Conservation (phyloP, 495 filamentous ascomycete genomes). For the Xylaria venustula region DNA sequence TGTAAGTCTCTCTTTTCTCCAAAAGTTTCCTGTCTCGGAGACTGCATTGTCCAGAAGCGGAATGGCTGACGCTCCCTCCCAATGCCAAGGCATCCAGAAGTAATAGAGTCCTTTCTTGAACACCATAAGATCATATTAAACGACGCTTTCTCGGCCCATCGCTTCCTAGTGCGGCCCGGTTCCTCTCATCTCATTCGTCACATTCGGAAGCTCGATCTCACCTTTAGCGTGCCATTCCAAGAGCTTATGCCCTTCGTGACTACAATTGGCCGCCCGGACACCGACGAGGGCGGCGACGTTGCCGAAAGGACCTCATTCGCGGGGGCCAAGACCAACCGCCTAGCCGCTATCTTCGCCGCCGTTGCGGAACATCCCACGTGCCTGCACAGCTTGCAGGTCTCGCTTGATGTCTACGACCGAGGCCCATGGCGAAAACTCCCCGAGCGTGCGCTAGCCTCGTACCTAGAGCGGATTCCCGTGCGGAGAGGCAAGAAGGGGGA, state of each 20-base stretch:
- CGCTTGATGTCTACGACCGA: conserved; percentile 31
- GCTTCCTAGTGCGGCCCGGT: conserved; percentile 25
- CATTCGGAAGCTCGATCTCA: conserved; percentile 27
- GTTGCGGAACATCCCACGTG: conserved; percentile 19
- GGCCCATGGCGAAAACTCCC: conserved; percentile 32
- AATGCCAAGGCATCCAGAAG: conserved; percentile 26
- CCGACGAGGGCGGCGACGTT: neutral
- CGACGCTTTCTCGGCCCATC: conserved; percentile 29
- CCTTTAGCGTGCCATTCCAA: conserved; percentile 28
- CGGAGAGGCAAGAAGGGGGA: conserved; percentile 2
- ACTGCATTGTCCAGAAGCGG: neutral
- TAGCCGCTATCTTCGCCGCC: conserved; percentile 4
- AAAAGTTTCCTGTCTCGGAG: neutral
- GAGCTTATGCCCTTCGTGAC: conserved; percentile 21
- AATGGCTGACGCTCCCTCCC: neutral
- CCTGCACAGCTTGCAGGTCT: conserved; percentile 26
- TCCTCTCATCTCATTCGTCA: conserved; percentile 16
- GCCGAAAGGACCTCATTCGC: neutral
- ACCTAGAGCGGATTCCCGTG: conserved; percentile 18
- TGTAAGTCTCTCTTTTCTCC: conserved; percentile 19
- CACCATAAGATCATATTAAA: conserved; percentile 29
- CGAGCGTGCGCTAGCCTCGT: conserved; percentile 14
- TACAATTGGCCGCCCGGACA: neutral
- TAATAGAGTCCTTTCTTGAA: conserved; percentile 27
- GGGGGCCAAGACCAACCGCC: neutral